Percentiles rank a stretch among this genome's conserved stretches.
Conservation (phyloP, 1,284 basidiomycete species). For the Heterobasidion occidentale region DNA sequence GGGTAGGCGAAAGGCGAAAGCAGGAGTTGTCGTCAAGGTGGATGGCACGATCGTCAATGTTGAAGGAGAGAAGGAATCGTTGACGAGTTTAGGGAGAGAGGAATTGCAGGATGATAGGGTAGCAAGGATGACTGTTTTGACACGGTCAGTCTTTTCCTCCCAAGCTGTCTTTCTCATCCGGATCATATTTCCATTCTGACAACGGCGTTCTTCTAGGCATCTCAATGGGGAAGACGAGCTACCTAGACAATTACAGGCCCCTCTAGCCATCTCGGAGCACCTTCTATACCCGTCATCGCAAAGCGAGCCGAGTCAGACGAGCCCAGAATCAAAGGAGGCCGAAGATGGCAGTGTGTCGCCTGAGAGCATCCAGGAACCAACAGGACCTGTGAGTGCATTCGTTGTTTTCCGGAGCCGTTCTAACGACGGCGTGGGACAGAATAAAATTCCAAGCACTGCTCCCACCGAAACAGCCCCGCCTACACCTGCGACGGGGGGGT, state of each 20-base stretch:
- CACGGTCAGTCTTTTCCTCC: constrained; percentile 37
- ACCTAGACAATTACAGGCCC: constrained; percentile 53
- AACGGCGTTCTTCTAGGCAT: constrained; percentile 12
- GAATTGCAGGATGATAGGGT: constrained; percentile 65
- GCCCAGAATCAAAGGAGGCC: constrained; percentile 20
- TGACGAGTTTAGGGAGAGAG: constrained; percentile 61
- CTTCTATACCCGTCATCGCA: constrained; percentile 36
- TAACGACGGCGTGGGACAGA: constrained; percentile 1
- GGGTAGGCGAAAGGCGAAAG: constrained; percentile 7
- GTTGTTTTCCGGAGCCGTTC: constrained; percentile 3
- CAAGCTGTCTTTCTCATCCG: not conserved
- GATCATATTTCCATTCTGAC: not conserved
- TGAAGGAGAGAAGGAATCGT: constrained; percentile 67
- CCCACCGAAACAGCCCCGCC: constrained; percentile 5
- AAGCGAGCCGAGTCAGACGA: constrained; percentile 17
- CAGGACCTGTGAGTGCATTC: constrained; percentile 17
- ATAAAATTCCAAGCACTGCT: constrained; percentile 3
- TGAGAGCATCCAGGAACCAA: constrained; percentile 17
- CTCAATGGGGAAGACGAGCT: constrained; percentile 44
- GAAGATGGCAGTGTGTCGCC: constrained; percentile 21
- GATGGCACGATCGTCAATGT: constrained; percentile 49
- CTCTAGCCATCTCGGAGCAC: constrained; percentile 55
- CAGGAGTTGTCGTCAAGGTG: constrained; percentile 32
- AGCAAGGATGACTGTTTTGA: constrained; percentile 52
- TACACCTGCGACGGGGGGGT: constrained; percentile 9